Conservation (phyloP, 768 basidiomycete genomes). For the Coprinopsis strossmayeri region DNA sequence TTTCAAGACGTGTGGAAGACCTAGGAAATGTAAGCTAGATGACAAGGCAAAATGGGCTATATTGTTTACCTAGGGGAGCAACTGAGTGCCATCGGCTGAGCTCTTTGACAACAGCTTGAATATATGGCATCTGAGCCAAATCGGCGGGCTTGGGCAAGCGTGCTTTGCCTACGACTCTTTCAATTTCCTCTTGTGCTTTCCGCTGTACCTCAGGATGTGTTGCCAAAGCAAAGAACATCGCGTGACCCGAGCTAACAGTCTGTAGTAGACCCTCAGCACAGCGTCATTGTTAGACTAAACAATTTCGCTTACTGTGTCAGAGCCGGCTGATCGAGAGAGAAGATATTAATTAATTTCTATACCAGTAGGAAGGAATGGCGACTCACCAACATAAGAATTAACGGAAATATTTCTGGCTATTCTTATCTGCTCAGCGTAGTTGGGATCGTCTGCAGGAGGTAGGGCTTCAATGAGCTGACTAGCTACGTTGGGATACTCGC, state of each 20-base stretch:
- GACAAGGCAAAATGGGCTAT: too few relatives aligned
- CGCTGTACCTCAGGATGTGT: slow-evolving; percentile 10
- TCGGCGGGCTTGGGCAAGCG: slow-evolving; percentile 10
- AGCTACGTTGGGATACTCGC: not conserved
- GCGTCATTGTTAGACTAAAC: not conserved
- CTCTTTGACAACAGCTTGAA: slow-evolving; percentile 13
- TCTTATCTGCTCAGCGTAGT: not conserved
- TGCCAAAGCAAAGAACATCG: slow-evolving; percentile 8
- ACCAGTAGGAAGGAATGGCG: not conserved
- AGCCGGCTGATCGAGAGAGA: not conserved
- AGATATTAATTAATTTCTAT: too few relatives aligned
- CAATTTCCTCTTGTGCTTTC: slow-evolving; percentile 12
- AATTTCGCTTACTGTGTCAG: not conserved
- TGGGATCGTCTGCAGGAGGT: not conserved
- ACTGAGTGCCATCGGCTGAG: slow-evolving; percentile 6
- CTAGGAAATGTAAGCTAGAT: too few relatives aligned
- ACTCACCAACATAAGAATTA: not conserved
- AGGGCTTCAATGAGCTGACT: not conserved
- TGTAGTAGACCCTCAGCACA: not conserved
- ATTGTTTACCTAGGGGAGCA: slow-evolving; percentile 10
- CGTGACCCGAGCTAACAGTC: not conserved
- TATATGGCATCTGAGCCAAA: slow-evolving; percentile 6
- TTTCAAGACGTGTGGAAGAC: slow-evolving; percentile 12
- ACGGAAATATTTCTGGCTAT: not conserved
- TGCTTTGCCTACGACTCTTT: slow-evolving; percentile 9